phyloP scores from a whole-genome alignment of 176 grass and related monocot genomes.

The Oryza meridionalis region DNA sequence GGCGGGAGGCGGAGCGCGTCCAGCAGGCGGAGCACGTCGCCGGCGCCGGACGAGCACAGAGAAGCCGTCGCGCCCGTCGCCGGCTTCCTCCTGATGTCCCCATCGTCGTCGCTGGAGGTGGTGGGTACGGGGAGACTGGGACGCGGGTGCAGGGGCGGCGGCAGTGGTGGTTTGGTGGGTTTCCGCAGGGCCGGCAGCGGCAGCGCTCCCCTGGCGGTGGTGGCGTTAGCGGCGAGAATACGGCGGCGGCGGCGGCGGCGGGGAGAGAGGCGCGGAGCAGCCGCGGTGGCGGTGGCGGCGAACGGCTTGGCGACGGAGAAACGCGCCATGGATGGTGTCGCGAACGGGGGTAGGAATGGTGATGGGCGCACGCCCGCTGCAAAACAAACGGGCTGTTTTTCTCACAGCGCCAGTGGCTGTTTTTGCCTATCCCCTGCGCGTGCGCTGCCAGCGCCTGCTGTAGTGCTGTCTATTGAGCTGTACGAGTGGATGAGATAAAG shows the following conservation, averaged over 20 bases:
- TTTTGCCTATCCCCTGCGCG: no score
- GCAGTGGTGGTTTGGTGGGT: conserved; percentile 27
- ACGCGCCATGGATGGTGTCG: conserved; percentile 20
- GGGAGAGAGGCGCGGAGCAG: neutral
- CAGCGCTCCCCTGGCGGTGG: neutral
- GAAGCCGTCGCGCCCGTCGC: neutral
- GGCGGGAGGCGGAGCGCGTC: conserved; percentile 53
- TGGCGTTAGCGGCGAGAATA: neutral
- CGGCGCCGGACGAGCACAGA: conserved; percentile 19
- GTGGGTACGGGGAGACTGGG: conserved; percentile 45
- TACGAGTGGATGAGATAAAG: no score
- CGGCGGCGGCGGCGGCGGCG: neutral
- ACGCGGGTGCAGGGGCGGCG: conserved; percentile 34
- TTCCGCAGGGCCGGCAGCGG: conserved; percentile 18
- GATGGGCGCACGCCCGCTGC: no score
- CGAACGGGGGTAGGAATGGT: no score
- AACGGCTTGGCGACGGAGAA: conserved; percentile 30
- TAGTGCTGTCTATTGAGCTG: no score
- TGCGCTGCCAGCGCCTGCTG: no score
- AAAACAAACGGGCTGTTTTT: no score
- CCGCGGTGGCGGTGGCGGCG: neutral
- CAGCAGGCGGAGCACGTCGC: conserved; percentile 75
- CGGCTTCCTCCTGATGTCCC: neutral
- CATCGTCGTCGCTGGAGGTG: neutral
- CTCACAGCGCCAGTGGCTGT: no score